Conservation (phyloP, 2,329 filamentous ascomycete genomes). For the Coniosporium tulheliwenetii region DNA sequence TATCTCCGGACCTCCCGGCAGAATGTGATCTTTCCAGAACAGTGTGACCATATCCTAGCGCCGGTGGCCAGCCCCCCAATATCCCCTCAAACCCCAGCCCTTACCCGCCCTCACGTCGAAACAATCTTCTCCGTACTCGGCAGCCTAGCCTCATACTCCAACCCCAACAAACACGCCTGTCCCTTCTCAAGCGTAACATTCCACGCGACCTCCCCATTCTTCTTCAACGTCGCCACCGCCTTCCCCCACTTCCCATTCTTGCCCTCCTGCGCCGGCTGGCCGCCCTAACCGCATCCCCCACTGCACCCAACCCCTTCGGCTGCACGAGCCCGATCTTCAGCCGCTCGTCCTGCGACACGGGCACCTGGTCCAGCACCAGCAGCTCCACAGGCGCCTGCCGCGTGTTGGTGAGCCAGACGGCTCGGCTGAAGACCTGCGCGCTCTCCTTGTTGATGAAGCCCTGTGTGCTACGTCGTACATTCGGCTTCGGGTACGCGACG, state of each 20-base stretch:
- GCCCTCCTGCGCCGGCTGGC: slow-evolving; percentile 8
- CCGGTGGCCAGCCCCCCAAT: too few relatives aligned
- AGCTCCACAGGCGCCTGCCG: slow-evolving; percentile 53
- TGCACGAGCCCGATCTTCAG: slow-evolving; percentile 34
- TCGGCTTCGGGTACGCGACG: slow-evolving; percentile 40
- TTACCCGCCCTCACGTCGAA: neutral
- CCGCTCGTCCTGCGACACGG: slow-evolving; percentile 49
- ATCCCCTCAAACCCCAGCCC: too few relatives aligned
- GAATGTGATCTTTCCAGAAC: too few relatives aligned
- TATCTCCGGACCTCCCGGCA: too few relatives aligned
- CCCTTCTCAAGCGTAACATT: slow-evolving; percentile 42
- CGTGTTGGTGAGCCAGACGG: slow-evolving; percentile 36
- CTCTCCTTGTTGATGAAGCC: slow-evolving; percentile 41
- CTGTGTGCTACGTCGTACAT: slow-evolving; percentile 33
- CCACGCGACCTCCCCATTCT: slow-evolving; percentile 44
- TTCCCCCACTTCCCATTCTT: slow-evolving; percentile 35
- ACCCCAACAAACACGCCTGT: slow-evolving; percentile 36
- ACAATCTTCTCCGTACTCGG: slow-evolving; percentile 33
- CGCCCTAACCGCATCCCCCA: slow-evolving; percentile 21
- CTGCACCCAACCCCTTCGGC: slow-evolving; percentile 31
- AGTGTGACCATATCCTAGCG: too few relatives aligned
- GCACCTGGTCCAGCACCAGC: slow-evolving; percentile 63
- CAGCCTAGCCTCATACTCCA: slow-evolving; percentile 47
- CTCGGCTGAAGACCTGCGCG: slow-evolving; percentile 33
- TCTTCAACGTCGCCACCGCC: slow-evolving; percentile 37